Evolutionary conservation across 2,329 filamentous ascomycete species (phyloP).

Genomic region (Fusarium temperatum): DNA sequence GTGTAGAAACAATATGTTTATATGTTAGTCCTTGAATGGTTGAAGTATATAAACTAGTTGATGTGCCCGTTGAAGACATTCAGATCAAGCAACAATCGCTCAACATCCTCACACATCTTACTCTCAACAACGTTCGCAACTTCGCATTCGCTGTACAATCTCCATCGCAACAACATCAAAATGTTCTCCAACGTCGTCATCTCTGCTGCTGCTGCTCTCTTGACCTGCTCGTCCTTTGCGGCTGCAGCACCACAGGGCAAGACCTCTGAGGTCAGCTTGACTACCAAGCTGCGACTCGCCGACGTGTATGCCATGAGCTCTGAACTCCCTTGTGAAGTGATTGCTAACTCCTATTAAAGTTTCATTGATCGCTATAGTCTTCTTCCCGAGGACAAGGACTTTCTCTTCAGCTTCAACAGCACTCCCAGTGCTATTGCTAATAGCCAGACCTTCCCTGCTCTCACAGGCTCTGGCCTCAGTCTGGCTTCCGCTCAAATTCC

Average conservation of each 20-base stretch:
- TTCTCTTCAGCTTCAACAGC: slow-evolving; percentile 59
- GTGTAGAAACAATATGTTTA: accelerated
- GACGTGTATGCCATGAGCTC: slow-evolving; percentile 45
- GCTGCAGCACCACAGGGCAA: slow-evolving; percentile 35
- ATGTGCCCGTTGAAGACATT: background rate
- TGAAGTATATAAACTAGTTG: slow-evolving; percentile 8
- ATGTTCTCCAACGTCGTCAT: slow-evolving; percentile 17
- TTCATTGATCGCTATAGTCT: slow-evolving; percentile 55
- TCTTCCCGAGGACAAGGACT: slow-evolving; percentile 54
- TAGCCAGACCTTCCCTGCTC: slow-evolving; percentile 64
- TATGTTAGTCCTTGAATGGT: accelerated
- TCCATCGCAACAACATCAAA: background rate
- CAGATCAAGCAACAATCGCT: background rate
- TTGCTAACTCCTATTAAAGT: slow-evolving; percentile 33
- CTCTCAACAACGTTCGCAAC: background rate
- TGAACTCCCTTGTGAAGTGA: accelerated
- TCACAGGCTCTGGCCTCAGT: slow-evolving; percentile 59
- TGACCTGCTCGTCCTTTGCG: slow-evolving; percentile 50
- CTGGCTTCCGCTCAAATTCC: slow-evolving; percentile 61
- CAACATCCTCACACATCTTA: background rate
- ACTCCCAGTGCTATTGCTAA: slow-evolving; percentile 56
- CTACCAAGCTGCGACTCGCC: slow-evolving; percentile 50
- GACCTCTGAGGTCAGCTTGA: slow-evolving; percentile 41
- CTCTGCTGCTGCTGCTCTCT: slow-evolving; percentile 41
- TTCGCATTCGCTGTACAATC: background rate